Conservation (phyloP, 768 basidiomycete species). For the Boletus coccyginus region DNA sequence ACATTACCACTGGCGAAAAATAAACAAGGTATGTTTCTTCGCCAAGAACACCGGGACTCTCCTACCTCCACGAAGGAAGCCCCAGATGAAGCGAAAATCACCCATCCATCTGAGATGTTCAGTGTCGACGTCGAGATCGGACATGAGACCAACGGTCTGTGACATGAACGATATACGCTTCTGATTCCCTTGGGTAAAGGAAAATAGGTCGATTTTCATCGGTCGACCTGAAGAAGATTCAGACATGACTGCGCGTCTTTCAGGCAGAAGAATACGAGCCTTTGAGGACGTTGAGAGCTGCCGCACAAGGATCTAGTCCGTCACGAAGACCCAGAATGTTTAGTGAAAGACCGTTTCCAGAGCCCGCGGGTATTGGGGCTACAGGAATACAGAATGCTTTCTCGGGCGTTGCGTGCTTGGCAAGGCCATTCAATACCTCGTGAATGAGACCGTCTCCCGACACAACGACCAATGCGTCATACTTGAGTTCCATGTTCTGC, state of each 20-base stretch:
- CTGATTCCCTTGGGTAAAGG: constrained; percentile 65
- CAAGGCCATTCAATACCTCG: constrained; percentile 82
- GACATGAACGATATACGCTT: constrained; percentile 77
- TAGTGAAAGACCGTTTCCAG: constrained; percentile 73
- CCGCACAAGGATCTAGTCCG: constrained; percentile 68
- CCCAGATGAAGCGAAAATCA: constrained; percentile 70
- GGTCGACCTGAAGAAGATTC: constrained; percentile 49
- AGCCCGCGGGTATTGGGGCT: constrained; percentile 78
- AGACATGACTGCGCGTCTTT: background rate
- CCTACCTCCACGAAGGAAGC: constrained; percentile 68
- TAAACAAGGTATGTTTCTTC: background rate
- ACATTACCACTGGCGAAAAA: constrained; percentile 47
- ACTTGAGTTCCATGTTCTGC: constrained; percentile 52
- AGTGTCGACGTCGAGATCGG: constrained; percentile 81
- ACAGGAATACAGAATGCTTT: constrained; percentile 68
- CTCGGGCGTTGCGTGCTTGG: constrained; percentile 55
- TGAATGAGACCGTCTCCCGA: constrained; percentile 86
- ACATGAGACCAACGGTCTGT: constrained; percentile 80
- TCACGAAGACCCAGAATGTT: constrained; percentile 70
- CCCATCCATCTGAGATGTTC: constrained; percentile 89
- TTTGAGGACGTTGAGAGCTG: constrained; percentile 78
- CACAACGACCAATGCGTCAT: constrained; percentile 70
- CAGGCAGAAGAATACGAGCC: constrained; percentile 33
- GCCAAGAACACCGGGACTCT: background rate
- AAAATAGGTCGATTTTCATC: constrained; percentile 76